Evolutionary conservation across 2,329 filamentous ascomycete genomes (phyloP), one percentile per base, ranked within the genome.

Genomic region (Beauveria sp.): DNA sequence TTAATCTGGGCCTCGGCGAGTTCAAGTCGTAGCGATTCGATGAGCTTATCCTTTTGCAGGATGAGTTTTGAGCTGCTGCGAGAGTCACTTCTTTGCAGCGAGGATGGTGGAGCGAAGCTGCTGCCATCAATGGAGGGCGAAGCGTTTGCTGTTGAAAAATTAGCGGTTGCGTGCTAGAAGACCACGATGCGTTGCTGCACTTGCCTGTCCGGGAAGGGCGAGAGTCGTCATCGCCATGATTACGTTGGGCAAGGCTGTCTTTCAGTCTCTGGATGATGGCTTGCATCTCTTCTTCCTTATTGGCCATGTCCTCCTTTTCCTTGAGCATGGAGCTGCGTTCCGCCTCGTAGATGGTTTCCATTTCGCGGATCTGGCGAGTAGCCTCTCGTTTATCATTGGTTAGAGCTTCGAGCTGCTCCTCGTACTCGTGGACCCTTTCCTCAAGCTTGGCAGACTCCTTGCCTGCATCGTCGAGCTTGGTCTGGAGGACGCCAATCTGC

Each of bases 1-100:
- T 96, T 97, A 76, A 97, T 96, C 73, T 97, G 92, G 24, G 91
- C 88, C 74, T 97, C 94, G 48, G 94, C 93, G 54, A 99, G 83
- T 73, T 99, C 94, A 28, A 97, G 83, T 61, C 93, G 85, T 64
- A 99, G 80, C 12, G 89, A 91, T 73, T 97, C 93, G 67, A 99
- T 97, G 62, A 97, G 80, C 76, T 96, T 94, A 76, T 99, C 94
- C 74, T 97, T 99, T 73, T 97, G 92, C 67, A 96, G 82, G 55
- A 97, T 83, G 57, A 96, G 80, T 73, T 93, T 96, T 16, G 92
- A 96, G 74, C 89, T 93, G 72, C 90, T 96, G 65, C 89, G 84
- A 40, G 92, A 96, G 68, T 96, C 90, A 80, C 91, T 96, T 65
- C 91, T 88, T 68, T 93, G 87, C 59, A 96, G 76, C 4, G 91